Evolutionary conservation across 2,329 filamentous ascomycete species (phyloP), one percentile per base, ranked within the genome.

Genomic region (Thelonectria olida): DNA sequence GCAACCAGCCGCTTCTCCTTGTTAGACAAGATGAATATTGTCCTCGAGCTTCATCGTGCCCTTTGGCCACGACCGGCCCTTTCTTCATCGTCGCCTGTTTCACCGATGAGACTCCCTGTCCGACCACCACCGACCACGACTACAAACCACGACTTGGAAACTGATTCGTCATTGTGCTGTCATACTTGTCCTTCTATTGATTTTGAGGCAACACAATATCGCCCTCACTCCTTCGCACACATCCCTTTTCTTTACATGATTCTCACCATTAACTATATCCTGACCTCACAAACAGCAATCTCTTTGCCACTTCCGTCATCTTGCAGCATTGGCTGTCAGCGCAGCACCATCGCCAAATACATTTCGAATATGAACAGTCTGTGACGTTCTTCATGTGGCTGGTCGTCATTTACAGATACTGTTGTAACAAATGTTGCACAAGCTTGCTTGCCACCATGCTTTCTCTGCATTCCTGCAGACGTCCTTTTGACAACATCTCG

Each of bases 81-180:
- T 52, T 54, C 45, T 44, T 41, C 41, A 27, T 45, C 44, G 49
- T 55, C 51, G 36, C 27, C 22, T 17, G 53, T 57, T 34, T 7
- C 47, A 61, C 58, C 15, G 25, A 34, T 41, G 47, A 34, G n/a
- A 56, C 53, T 45, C 47, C 50, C 28, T 45, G 47, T 52, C 48
- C 28, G 34, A 28, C 39, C 48, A 23, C 48, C 28, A 27, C 47
- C 47, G 22, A 28, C 17, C 38, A 44, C 36, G 12, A 28, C 41
- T 25, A 15, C 27, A 22, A 49, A 22, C 5, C 28, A 10, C 31
- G 12, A 10, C 13, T 10, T 13, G 6, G 31, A 34, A 15, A 25
- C 38, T 17, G 39, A 23, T 15, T 36, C 41, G 38, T 50, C 28
- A 41, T 27, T 25, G 34, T 38, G 22, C 25, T 36, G 57, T 59